phyloP scores from a whole-genome alignment of 192 early-diverging fungal species.

The Phlyctochytrium bullatum region DNA sequence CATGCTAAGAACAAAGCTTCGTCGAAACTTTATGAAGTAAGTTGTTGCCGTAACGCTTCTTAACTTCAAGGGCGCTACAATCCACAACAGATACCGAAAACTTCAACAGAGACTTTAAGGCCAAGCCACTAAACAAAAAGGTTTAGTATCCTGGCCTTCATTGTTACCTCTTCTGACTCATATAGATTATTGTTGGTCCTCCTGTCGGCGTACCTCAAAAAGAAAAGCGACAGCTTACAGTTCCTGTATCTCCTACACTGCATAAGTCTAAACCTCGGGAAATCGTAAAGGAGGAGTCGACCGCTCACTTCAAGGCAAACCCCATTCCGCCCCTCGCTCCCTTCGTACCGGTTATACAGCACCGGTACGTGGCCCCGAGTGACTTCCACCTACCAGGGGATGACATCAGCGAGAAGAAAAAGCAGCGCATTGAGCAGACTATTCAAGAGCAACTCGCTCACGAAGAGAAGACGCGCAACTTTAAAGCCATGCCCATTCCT shows the following conservation, averaged over 20 bases:
- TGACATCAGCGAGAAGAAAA: conserved; percentile 50
- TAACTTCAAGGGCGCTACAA: conserved; percentile 12
- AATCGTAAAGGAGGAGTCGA: conserved; percentile 41
- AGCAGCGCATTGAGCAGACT: conserved; percentile 51
- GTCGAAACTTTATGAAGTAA: conserved; percentile 36
- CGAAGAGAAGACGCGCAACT: conserved; percentile 34
- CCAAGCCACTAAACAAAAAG: conserved; percentile 38
- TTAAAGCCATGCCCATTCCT: conserved; percentile 18
- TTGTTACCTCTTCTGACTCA: background rate
- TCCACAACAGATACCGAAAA: no score
- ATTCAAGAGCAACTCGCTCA: conserved; percentile 25
- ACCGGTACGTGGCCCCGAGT: conserved; percentile 25
- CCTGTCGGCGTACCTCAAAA: conserved; percentile 19
- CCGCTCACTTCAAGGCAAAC: conserved; percentile 43
- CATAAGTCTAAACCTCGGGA: conserved; percentile 33
- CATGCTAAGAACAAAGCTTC: conserved; percentile 38
- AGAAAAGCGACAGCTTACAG: conserved; percentile 28
- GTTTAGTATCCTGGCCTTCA: conserved; percentile 7
- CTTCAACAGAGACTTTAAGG: no score
- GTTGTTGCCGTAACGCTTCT: background rate
- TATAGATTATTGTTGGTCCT: conserved; percentile 30
- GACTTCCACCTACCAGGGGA: conserved; percentile 65
- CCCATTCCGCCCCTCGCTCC: conserved; percentile 32
- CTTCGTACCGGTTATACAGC: conserved; percentile 38
- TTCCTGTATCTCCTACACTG: conserved; percentile 44